Evolutionary conservation across 768 basidiomycete species (phyloP).

Genomic region (Termitomyces sp.): DNA sequence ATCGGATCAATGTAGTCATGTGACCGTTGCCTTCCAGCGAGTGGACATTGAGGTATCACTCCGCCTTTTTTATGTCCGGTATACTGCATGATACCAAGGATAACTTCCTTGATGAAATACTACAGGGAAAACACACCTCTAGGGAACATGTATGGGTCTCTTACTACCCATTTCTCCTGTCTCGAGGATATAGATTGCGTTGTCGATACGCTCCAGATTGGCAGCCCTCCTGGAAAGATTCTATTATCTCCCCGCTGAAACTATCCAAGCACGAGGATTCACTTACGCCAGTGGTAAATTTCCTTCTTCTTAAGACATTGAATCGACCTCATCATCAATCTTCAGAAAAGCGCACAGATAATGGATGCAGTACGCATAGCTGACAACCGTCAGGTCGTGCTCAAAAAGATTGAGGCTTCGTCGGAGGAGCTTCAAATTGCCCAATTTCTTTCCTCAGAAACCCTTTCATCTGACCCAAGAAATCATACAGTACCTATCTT

Average conservation of each 20-base stretch:
- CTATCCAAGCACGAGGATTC: background rate
- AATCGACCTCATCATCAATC: background rate
- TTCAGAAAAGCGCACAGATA: background rate
- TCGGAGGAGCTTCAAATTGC: conserved; percentile 2
- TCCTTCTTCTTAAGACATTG: background rate
- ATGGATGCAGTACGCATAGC: background rate
- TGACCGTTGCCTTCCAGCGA: no score
- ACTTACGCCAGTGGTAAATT: background rate
- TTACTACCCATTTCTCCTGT: background rate
- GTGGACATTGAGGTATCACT: no score
- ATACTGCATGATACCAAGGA: no score
- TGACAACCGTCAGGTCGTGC: conserved; percentile 3
- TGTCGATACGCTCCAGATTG: conserved; percentile 1
- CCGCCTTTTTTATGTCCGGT: no score
- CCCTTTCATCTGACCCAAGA: conserved; percentile 2
- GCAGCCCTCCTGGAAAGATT: background rate
- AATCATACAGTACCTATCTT: conserved; percentile 8
- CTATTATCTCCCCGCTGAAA: background rate
- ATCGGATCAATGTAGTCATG: no score
- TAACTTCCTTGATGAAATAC: background rate
- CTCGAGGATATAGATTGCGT: background rate
- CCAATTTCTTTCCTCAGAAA: background rate
- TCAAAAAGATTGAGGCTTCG: background rate
- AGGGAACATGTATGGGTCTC: background rate
- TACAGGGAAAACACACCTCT: background rate